phyloP scores from a whole-genome alignment of 768 basidiomycete genomes.

The Leccinum disarticulatum region DNA sequence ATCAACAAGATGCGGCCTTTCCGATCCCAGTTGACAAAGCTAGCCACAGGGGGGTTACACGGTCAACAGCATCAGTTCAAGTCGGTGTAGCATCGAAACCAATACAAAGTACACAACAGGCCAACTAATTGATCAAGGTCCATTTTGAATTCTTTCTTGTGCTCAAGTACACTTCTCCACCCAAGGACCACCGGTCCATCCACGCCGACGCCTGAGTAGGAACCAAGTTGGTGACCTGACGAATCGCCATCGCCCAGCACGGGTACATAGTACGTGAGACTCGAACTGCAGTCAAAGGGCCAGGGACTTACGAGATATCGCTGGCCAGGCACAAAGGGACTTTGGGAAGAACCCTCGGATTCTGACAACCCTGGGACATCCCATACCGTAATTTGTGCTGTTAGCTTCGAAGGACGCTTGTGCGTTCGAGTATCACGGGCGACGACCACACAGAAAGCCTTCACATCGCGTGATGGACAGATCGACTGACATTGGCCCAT shows the following conservation, averaged over 20 bases:
- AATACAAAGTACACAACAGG: not conserved
- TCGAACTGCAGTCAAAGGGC: not conserved
- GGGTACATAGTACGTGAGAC: not conserved
- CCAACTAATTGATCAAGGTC: constrained; percentile 37
- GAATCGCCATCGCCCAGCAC: not conserved
- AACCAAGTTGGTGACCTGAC: constrained; percentile 58
- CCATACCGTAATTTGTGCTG: constrained; percentile 83
- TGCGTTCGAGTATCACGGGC: constrained; percentile 61
- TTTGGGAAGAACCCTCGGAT: constrained; percentile 49
- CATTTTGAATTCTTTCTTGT: constrained; percentile 67
- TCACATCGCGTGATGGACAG: constrained; percentile 75
- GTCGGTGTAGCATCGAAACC: not conserved
- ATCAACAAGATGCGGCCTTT: not conserved
- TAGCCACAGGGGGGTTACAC: no score
- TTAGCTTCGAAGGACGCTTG: constrained; percentile 52
- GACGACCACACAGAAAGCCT: constrained; percentile 72
- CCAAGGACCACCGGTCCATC: constrained; percentile 56
- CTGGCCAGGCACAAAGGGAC: constrained; percentile 60
- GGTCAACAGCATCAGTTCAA: not conserved
- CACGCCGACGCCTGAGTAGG: constrained; percentile 71
- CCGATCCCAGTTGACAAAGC: not conserved
- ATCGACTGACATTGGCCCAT: constrained; percentile 38
- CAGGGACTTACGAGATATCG: constrained; percentile 57
- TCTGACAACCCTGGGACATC: constrained; percentile 56
- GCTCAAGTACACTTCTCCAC: constrained; percentile 68